These are phyloP conservation scores for Calonectria ilicicola DNA, from an alignment of 2,329 filamentous ascomycete species.

Conservation along the genomic window DNA sequence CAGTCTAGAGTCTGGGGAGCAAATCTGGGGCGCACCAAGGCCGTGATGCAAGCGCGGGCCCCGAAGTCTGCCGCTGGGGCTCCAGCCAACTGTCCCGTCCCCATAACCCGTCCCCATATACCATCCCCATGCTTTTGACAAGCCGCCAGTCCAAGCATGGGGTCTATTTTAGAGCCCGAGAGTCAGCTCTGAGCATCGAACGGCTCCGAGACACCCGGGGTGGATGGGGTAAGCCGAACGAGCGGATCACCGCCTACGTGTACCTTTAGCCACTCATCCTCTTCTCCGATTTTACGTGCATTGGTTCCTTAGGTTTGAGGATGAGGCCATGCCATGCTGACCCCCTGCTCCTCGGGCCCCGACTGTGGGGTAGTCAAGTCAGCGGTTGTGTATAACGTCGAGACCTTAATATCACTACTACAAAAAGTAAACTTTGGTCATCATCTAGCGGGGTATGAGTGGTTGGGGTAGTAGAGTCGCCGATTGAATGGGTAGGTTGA, in stretches of 20 bases:
- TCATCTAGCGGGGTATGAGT: constrained; percentile 4
- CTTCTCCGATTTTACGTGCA: constrained; percentile 17
- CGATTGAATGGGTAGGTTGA: constrained; percentile 6
- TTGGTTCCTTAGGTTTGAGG: constrained; percentile 19
- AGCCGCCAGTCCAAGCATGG: constrained; percentile 14
- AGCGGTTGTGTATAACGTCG: background rate
- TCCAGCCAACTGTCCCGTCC: constrained; percentile 8
- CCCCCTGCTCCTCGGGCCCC: background rate
- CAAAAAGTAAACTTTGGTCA: background rate
- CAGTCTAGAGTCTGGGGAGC: constrained; percentile 7
- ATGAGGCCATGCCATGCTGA: constrained; percentile 8
- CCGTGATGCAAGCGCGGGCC: constrained; percentile 1
- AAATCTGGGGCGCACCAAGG: constrained; percentile 11
- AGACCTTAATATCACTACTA: background rate
- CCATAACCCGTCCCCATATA: constrained; percentile 8
- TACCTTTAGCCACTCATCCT: constrained; percentile 4
- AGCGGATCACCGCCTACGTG: background rate
- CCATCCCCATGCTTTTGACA: constrained; percentile 9
- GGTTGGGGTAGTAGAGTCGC: background rate
- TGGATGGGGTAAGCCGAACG: constrained; percentile 10
- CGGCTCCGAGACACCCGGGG: constrained; percentile 20
- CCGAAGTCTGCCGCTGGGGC: constrained; percentile 8
- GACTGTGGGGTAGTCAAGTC: constrained; percentile 17
- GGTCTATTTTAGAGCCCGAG: constrained; percentile 2
- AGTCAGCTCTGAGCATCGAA: background rate